Percentiles rank a stretch among this genome's conserved stretches.
Conservation (phyloP, 1,284 basidiomycete species). For the Ganoderma sinense region DNA sequence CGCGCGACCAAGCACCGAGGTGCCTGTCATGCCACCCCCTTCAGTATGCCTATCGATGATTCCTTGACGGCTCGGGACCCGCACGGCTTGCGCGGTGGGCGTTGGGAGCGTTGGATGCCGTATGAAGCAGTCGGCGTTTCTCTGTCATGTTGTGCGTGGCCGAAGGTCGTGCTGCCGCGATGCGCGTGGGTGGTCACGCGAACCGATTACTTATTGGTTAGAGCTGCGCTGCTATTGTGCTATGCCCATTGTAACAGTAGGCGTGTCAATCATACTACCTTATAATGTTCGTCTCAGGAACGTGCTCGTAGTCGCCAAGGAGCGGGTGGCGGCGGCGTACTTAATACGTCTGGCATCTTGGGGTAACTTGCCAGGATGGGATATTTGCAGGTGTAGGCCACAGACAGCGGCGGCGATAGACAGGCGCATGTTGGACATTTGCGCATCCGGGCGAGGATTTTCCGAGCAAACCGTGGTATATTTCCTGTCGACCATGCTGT, state of each 20-base stretch:
- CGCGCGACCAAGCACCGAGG: constrained; percentile 2
- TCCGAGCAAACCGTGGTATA: background rate
- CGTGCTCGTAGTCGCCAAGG: constrained; percentile 2
- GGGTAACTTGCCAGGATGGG: background rate
- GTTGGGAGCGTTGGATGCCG: background rate
- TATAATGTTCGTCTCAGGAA: constrained; percentile 1
- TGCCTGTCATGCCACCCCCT: background rate
- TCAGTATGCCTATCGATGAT: background rate
- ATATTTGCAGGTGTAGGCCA: background rate
- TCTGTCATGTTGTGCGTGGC: background rate
- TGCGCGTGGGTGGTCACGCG: background rate
- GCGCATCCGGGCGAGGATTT: background rate
- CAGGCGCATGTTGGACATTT: background rate
- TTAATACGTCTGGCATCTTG: background rate
- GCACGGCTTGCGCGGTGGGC: background rate
- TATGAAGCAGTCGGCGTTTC: background rate
- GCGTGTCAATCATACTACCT: constrained; percentile 3
- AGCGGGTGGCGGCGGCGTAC: background rate
- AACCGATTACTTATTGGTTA: background rate
- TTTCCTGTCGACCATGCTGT: background rate
- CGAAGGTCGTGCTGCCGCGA: background rate
- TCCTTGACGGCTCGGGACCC: background rate
- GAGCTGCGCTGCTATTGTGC: background rate
- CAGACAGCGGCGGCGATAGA: background rate
- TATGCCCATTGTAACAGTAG: constrained; percentile 27